Evolutionary conservation across 2,329 filamentous ascomycete species (phyloP).

Genomic region (Pseudocercospora musae): DNA sequence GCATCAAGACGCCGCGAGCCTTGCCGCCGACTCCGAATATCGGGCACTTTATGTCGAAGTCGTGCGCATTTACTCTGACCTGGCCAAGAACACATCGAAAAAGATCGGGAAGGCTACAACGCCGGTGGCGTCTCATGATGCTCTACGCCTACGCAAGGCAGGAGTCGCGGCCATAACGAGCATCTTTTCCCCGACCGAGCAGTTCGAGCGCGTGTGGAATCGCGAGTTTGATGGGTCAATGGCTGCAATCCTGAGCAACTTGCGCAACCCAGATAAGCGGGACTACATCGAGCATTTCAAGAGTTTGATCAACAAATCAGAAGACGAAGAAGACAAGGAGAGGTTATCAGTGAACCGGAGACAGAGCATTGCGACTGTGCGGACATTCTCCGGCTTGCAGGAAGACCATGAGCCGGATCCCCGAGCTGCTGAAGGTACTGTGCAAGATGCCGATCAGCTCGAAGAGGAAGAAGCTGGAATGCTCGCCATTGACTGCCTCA

Average conservation of each 20-base stretch:
- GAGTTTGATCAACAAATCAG: conserved; percentile 62
- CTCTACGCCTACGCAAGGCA: conserved; percentile 59
- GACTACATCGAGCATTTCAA: conserved; percentile 67
- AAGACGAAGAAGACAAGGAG: conserved; percentile 64
- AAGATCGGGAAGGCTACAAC: conserved; percentile 32
- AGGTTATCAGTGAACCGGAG: conserved; percentile 58
- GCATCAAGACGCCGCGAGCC: conserved; percentile 77
- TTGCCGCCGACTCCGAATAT: conserved; percentile 83
- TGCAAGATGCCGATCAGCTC: conserved; percentile 81
- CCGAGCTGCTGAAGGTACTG: conserved; percentile 70
- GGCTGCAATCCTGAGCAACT: conserved; percentile 80
- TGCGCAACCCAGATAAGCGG: conserved; percentile 68
- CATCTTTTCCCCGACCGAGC: conserved; percentile 70
- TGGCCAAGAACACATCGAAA: conserved; percentile 59
- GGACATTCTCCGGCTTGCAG: conserved; percentile 54
- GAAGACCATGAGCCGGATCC: conserved; percentile 61
- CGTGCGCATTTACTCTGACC: conserved; percentile 72
- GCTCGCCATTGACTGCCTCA: conserved; percentile 79
- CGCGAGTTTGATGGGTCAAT: conserved; percentile 71
- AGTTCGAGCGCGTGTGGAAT: conserved; percentile 41
- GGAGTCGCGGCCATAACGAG: conserved; percentile 70
- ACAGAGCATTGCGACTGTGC: conserved; percentile 75
- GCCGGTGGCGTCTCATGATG: conserved; percentile 60
- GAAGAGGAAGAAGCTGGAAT: conserved; percentile 86
- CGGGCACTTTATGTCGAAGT: conserved; percentile 78